Conservation (phyloP, 495 filamentous ascomycete genomes). For the Evernia prunastri region DNA sequence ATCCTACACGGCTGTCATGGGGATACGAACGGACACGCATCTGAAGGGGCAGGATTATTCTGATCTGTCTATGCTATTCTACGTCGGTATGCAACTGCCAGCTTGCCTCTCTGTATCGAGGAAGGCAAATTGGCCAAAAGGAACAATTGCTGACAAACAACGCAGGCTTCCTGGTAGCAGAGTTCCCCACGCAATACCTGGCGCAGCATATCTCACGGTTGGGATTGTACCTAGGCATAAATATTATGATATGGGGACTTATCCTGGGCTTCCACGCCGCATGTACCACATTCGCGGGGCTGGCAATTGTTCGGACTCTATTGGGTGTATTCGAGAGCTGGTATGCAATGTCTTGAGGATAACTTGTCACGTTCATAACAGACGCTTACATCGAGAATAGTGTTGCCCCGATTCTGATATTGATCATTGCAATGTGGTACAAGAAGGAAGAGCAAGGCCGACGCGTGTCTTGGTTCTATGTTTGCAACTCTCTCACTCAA, state of each 20-base stretch:
- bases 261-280: constrained; percentile 53
- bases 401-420: constrained; percentile 39
- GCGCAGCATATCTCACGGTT: constrained; percentile 22
- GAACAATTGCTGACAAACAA: background rate
- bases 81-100: constrained; percentile 22
- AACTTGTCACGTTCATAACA: background rate
- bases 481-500: constrained; percentile 28
- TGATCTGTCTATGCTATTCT: constrained; percentile 28
- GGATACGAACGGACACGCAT: constrained; percentile 49
- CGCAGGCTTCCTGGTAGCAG: constrained; percentile 26
- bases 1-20: constrained; percentile 66
- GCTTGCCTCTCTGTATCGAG: background rate
- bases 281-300: constrained; percentile 48
- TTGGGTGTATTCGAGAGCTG: constrained; percentile 63
- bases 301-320: constrained; percentile 53
- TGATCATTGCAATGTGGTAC: constrained; percentile 69
- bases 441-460: constrained; percentile 59
- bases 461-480: constrained; percentile 59
- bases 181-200: constrained; percentile 28
- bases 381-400: background rate
- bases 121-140: background rate
- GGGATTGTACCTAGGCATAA: constrained; percentile 48
- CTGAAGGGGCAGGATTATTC: constrained; percentile 44
- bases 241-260: constrained; percentile 55
- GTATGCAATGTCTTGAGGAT: constrained; percentile 34